These are phyloP conservation scores for Millerozyma acaciae DNA, from an alignment of 805 yeast genomes.

Conservation along the genomic window DNA sequence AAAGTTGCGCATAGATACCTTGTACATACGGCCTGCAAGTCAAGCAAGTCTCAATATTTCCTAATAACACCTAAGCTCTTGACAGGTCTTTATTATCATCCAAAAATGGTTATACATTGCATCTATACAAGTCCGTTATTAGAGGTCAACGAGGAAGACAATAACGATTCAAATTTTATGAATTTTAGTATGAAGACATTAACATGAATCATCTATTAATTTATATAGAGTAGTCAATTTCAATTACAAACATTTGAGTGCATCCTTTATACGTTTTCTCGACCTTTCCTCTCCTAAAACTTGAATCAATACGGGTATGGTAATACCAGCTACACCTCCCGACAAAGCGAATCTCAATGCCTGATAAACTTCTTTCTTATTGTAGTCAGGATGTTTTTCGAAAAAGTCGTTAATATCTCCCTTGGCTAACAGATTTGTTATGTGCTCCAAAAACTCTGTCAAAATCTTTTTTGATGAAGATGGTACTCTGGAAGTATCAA, in stretches of 20 bases:
- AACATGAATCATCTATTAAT: neutral
- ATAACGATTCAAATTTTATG: conserved; percentile 23
- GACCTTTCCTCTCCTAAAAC: conserved; percentile 48
- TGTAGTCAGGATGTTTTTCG: conserved; percentile 5
- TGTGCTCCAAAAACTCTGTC: conserved; percentile 10
- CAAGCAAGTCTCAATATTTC: conserved; percentile 72
- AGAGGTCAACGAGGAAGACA: conserved; percentile 14
- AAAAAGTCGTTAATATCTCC: conserved; percentile 8
- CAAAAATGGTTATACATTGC: conserved; percentile 80
- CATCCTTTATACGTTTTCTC: conserved; percentile 19
- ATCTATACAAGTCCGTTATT: conserved; percentile 46
- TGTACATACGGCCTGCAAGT: conserved; percentile 74
- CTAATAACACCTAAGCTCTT: conserved; percentile 89
- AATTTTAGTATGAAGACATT: conserved; percentile 22
- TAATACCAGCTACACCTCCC: conserved; percentile 68
- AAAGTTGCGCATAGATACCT: conserved; percentile 78
- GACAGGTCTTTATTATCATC: conserved; percentile 71
- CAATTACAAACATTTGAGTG: conserved; percentile 6
- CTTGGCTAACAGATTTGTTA: conserved; percentile 9
- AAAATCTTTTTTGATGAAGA: conserved; percentile 13
- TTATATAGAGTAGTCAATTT: no score
- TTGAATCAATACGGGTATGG: conserved; percentile 53
- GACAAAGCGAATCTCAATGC: conserved; percentile 64
- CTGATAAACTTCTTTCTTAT: conserved; percentile 48
- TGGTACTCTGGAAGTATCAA: conserved; percentile 9